These are phyloP conservation scores for Coemansia sp. DNA, from an alignment of 192 early-diverging fungal species.

Conservation along the genomic window DNA sequence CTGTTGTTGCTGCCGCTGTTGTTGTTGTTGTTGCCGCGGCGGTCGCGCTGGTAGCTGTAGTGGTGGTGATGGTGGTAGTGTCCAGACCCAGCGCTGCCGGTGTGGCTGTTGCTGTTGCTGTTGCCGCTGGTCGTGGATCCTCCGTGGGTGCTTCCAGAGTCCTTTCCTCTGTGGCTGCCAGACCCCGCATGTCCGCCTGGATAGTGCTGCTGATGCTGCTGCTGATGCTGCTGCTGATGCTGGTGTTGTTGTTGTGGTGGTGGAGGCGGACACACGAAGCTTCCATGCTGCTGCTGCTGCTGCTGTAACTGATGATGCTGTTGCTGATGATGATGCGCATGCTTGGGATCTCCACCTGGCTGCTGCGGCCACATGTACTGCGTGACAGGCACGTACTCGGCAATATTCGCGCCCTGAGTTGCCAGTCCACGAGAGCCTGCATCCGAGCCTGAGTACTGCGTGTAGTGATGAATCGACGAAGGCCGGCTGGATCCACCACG, in stretches of 20 bases:
- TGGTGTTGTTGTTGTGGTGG: slow-evolving; percentile 8
- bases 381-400: slow-evolving; percentile 13
- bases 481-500: slow-evolving; percentile 15
- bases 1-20: slow-evolving; percentile 13
- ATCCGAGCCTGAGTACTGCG: slow-evolving; percentile 9
- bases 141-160: slow-evolving; percentile 6
- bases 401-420: background rate
- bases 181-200: slow-evolving; percentile 6
- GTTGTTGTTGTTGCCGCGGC: slow-evolving; percentile 21
- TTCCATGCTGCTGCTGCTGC: slow-evolving; percentile 15
- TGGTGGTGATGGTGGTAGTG: slow-evolving; percentile 27
- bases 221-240: slow-evolving; percentile 15
- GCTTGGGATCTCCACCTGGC: slow-evolving; percentile 2
- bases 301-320: too few species aligned
- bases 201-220: background rate
- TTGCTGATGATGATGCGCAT: too few species aligned
- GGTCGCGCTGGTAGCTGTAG: slow-evolving; percentile 27
- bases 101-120: slow-evolving; percentile 18
- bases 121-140: background rate
- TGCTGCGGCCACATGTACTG: slow-evolving; percentile 41
- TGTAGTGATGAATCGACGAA: slow-evolving; percentile 9
- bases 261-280: slow-evolving; percentile 8
- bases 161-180: slow-evolving; percentile 6
- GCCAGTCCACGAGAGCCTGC: slow-evolving; percentile 14
- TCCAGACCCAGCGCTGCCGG: slow-evolving; percentile 31